A percentile compares a stretch with the other conserved stretches of the same genome.
phyloP scores from a whole-genome alignment of 139 green algal genomes.

The Edaphochlamys debaryana region DNA sequence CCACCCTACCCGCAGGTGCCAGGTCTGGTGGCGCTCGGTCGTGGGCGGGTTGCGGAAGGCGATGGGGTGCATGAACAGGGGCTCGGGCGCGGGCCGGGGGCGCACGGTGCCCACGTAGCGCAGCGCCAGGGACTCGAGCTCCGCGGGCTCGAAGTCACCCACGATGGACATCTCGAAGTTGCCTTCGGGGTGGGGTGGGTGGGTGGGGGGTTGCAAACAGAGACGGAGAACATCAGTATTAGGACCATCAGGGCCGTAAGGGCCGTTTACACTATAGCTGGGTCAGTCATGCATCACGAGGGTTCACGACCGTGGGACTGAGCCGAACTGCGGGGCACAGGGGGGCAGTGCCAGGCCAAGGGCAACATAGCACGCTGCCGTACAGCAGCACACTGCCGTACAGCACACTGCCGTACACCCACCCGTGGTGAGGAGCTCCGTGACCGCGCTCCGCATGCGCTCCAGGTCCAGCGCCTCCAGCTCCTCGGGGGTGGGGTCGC shows the following conservation, averaged over 20 bases:
- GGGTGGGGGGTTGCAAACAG: neutral
- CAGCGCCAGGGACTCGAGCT: slow-evolving; percentile 78
- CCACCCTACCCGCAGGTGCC: too few species aligned
- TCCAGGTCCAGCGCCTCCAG: slow-evolving; percentile 90
- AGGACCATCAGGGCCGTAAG: too few species aligned
- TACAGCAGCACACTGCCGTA: too few species aligned
- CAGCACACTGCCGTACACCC: too few species aligned
- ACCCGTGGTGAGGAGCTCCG: slow-evolving; percentile 80
- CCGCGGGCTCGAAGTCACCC: slow-evolving; percentile 90
- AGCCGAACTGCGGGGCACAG: too few species aligned
- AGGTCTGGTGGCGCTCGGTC: slow-evolving; percentile 64
- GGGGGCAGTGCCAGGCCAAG: too few species aligned
- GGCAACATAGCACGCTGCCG: too few species aligned
- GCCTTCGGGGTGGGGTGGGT: slow-evolving; percentile 30
- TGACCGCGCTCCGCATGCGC: slow-evolving; percentile 72
- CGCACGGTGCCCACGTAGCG: slow-evolving; percentile 78
- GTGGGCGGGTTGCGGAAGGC: slow-evolving; percentile 50
- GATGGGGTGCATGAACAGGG: slow-evolving; percentile 40
- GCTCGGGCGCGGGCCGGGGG: slow-evolving; percentile 6
- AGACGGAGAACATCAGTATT: too few species aligned
- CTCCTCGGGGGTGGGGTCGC: slow-evolving; percentile 84
- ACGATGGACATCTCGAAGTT: slow-evolving; percentile 86
- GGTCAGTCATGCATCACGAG: too few species aligned
- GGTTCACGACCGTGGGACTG: too few species aligned
- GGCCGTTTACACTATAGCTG: too few species aligned